A percentile compares a stretch with the other conserved stretches of the same genome.
These are phyloP conservation scores for Nemania sp. DNA, from an alignment of 2,329 filamentous ascomycete species.

Conservation along the genomic window DNA sequence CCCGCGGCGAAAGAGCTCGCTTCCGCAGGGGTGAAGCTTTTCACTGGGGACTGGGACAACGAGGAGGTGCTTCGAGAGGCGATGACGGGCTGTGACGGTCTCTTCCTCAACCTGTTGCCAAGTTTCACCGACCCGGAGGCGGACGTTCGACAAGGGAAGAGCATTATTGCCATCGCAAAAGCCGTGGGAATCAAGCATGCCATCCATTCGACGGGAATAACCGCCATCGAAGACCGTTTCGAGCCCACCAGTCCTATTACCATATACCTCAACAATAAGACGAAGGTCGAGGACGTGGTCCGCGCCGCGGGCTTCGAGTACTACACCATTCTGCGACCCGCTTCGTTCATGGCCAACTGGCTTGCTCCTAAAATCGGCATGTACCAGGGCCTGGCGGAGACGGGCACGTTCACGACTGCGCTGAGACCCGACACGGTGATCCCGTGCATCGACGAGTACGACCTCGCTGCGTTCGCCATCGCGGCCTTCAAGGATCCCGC, in stretches of 20 bases:
- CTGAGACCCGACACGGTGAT: slow-evolving; percentile 22
- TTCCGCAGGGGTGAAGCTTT: slow-evolving; percentile 25
- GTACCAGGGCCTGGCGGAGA: slow-evolving; percentile 17
- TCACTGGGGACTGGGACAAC: slow-evolving; percentile 31
- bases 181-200: slow-evolving; percentile 30
- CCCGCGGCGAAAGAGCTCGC: slow-evolving; percentile 21
- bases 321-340: slow-evolving; percentile 29
- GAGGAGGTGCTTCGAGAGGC: slow-evolving; percentile 11
- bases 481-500: slow-evolving; percentile 41
- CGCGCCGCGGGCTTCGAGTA: slow-evolving; percentile 21
- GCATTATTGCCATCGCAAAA: slow-evolving; percentile 27
- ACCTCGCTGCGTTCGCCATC: slow-evolving; percentile 28
- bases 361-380: slow-evolving; percentile 29
- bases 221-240: not conserved
- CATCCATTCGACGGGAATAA: slow-evolving; percentile 17
- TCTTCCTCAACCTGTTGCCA: slow-evolving; percentile 27
- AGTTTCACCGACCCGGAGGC: slow-evolving; percentile 14
- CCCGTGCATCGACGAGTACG: slow-evolving; percentile 25
- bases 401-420: slow-evolving; percentile 24
- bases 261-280: slow-evolving; percentile 19
- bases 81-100: slow-evolving; percentile 28
- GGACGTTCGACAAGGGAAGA: slow-evolving; percentile 21
- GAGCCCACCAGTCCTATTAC: slow-evolving; percentile 2
- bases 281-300: slow-evolving; percentile 18
- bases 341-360: slow-evolving; percentile 33